Base-by-base conservation (phyloP, 2,329 filamentous ascomycete species). In the Neurospora crassa region DNA sequence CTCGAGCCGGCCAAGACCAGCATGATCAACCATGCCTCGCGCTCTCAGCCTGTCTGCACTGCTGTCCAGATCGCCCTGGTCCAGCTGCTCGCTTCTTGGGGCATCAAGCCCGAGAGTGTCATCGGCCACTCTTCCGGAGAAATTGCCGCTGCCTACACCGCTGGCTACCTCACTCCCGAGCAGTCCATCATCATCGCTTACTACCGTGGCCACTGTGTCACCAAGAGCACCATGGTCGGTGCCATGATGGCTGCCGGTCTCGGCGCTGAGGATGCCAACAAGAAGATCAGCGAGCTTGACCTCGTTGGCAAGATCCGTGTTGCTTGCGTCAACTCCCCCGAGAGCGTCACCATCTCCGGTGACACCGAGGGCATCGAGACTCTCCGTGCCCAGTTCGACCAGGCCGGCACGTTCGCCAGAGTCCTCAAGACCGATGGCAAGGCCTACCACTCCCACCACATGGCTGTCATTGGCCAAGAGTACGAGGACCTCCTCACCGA, bases 101-200 rank as follows among this genome's bases (percentile, higher is more conserved):
- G 79, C 0, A 72, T 85, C 37, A 68, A 63, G 1, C 80, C 82
- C 0, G 40, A 74, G 7, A 79, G 77, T 0, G 80, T 82, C 0
- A 78, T 83, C 3, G 83, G 83, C 0, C 83, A 85, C 71, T 83
- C 81, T 0, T 79, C 76, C 1, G 83, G 83, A 1, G 83, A 85
- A 71, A 82, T 84, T 42, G 83, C 79, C 0, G 83, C 83, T 1
- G 82, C 83, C 0, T 84, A 84, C 67, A 81, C 82, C 0, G 77
- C 79, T 0, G 81, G 82, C 0, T 71, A 75, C 1, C 71, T 85
- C 4, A 77, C 79, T 0, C 74, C 78, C 0, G 71, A 77, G 18
- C 79, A 80, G 5, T 82, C 83, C 8, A 80, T 84, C 68, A 76
- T 75, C 2, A 74, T 79, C 0, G 81, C 82, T 0, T 84, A 81